These are phyloP conservation scores for Zygnema cylindricum DNA, from an alignment of 139 green algal genomes.

Conservation along the genomic window DNA sequence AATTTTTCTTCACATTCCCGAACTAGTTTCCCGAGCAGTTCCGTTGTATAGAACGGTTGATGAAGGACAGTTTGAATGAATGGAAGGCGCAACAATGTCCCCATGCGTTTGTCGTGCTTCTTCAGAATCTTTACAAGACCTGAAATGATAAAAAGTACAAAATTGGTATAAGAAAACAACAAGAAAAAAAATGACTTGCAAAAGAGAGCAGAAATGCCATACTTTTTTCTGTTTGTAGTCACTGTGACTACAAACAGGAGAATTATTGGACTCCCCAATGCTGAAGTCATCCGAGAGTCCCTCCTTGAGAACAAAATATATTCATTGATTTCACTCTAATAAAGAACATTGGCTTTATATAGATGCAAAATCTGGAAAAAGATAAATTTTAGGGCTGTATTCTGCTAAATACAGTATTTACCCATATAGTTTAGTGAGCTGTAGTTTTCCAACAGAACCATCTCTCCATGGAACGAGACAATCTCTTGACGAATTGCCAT, in stretches of 20 bases:
- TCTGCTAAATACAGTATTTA: neutral
- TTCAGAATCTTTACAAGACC: conserved; percentile 68
- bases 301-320: no score
- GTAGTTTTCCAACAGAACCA: conserved; percentile 67
- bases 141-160: conserved; percentile 18
- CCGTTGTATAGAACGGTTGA: conserved; percentile 66
- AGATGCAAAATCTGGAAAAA: no score
- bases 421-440: conserved; percentile 63
- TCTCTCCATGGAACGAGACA: conserved; percentile 65
- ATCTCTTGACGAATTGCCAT: conserved; percentile 39
- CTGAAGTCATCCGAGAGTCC: no score
- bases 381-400: no score
- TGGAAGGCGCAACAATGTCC: conserved; percentile 55
- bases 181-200: no score
- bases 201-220: no score
- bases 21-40: conserved; percentile 57
- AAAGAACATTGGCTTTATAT: no score
- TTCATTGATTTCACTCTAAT: no score
- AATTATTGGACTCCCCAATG: no score
- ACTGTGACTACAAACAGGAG: no score
- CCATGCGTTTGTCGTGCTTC: conserved; percentile 67
- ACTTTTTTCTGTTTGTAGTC: no score
- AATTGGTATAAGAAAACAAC: no score
- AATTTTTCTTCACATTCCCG: conserved; percentile 61
- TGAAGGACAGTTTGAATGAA: conserved; percentile 34